Evolutionary conservation across 2,329 filamentous ascomycete genomes (phyloP).

Genomic region (Fusarium veterinarium): DNA sequence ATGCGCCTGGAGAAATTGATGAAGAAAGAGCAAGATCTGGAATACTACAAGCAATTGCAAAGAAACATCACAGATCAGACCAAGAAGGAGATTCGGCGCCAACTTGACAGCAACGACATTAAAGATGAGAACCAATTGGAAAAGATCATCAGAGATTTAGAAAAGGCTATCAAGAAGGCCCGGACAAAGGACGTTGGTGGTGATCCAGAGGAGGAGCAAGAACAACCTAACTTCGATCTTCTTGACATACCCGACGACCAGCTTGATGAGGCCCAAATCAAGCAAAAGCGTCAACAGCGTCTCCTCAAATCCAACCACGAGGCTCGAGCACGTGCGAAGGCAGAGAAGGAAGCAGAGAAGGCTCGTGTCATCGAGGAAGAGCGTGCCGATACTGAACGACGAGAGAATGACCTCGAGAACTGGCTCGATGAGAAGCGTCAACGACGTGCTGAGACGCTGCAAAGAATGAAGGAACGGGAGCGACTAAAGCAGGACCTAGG

Average conservation of each 20-base stretch:
- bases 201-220: constrained; percentile 81
- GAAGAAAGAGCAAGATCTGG: constrained; percentile 93
- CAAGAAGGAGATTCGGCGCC: constrained; percentile 89
- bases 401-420: constrained; percentile 83
- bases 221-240: constrained; percentile 86
- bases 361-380: constrained; percentile 85
- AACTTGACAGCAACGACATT: constrained; percentile 90
- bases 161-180: constrained; percentile 88
- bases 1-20: constrained; percentile 96
- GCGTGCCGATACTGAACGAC: constrained; percentile 82
- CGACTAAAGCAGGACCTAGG: constrained; percentile 93
- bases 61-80: constrained; percentile 76
- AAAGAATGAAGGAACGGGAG: constrained; percentile 93
- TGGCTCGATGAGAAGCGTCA: constrained; percentile 88
- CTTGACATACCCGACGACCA: constrained; percentile 92
- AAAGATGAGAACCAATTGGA: constrained; percentile 91
- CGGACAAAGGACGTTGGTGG: constrained; percentile 93
- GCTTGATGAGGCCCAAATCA: constrained; percentile 89
- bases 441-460: constrained; percentile 75
- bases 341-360: constrained; percentile 94
- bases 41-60: constrained; percentile 91
- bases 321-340: constrained; percentile 91
- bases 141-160: constrained; percentile 85
- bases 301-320: constrained; percentile 96
- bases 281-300: constrained; percentile 91